Percentiles rank a stretch among this genome's conserved stretches.
These are phyloP conservation scores for Parascedosporium putredinis DNA, from an alignment of 2,329 filamentous ascomycete species.

Conservation along the genomic window DNA sequence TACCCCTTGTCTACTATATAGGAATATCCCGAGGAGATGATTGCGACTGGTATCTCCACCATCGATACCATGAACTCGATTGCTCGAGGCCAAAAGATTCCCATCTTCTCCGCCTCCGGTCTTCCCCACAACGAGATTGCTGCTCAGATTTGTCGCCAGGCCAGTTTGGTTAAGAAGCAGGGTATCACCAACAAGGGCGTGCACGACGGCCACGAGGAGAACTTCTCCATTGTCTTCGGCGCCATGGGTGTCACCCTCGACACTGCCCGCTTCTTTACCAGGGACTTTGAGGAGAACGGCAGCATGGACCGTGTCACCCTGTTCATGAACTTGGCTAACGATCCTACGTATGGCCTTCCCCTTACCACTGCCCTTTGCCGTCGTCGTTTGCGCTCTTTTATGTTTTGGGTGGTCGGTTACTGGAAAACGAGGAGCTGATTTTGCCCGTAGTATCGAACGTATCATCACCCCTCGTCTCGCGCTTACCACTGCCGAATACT, in stretches of 20 bases:
- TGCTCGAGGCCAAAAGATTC: slow-evolving; percentile 97
- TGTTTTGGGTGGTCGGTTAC: too few species aligned
- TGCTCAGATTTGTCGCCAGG: slow-evolving; percentile 96
- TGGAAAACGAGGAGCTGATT: too few species aligned
- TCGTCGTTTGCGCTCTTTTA: too few species aligned
- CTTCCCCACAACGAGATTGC: slow-evolving; percentile 99
- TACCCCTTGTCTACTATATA: slow-evolving; percentile 22
- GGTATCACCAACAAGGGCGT: slow-evolving; percentile 81
- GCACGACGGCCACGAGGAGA: slow-evolving; percentile 95
- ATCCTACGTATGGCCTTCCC: slow-evolving; percentile 60
- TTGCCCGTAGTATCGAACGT: slow-evolving; percentile 71
- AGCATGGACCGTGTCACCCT: slow-evolving; percentile 94
- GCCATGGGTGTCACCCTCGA: slow-evolving; percentile 99
- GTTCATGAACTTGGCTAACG: slow-evolving; percentile 98
- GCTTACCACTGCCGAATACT: slow-evolving; percentile 97
- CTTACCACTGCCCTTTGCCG: not conserved
- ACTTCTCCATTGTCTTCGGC: slow-evolving; percentile 99
- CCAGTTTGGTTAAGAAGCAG: slow-evolving; percentile 73
- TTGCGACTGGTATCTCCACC: slow-evolving; percentile 96
- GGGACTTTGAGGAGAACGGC: slow-evolving; percentile 98
- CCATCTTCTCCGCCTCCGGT: slow-evolving; percentile 97
- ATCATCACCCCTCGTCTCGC: slow-evolving; percentile 98
- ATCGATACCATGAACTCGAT: slow-evolving; percentile 99
- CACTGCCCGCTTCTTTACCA: slow-evolving; percentile 94
- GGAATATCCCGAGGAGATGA: slow-evolving; percentile 99